Evolutionary conservation across 768 basidiomycete species (phyloP).

Genomic region (Lentinula sp.): DNA sequence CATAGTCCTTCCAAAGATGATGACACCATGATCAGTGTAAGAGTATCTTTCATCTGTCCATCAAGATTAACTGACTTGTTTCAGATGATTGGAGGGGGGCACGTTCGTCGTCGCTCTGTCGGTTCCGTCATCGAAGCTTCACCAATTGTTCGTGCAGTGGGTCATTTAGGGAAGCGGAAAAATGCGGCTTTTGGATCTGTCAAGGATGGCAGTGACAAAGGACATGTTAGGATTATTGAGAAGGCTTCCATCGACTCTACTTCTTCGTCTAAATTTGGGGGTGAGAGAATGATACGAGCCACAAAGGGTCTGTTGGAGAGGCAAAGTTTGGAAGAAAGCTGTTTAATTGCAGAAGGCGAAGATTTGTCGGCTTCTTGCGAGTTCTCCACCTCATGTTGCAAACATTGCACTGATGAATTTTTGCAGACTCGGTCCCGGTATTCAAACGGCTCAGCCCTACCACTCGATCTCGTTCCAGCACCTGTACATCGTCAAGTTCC

Average conservation of each 20-base stretch:
- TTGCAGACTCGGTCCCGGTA: constrained; percentile 35
- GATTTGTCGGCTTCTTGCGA: constrained; percentile 48
- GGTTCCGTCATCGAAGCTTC: constrained; percentile 64
- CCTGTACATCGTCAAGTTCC: constrained; percentile 58
- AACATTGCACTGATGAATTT: constrained; percentile 10
- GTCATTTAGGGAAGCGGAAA: constrained; percentile 39
- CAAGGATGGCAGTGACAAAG: constrained; percentile 21
- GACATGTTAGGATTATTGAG: constrained; percentile 36
- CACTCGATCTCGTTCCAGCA: constrained; percentile 58
- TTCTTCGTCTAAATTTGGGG: constrained; percentile 57
- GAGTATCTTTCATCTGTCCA: constrained; percentile 14
- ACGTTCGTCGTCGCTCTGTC: constrained; percentile 62
- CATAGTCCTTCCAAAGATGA: constrained; percentile 59
- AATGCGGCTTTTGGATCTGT: constrained; percentile 21
- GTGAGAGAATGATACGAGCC: constrained; percentile 63
- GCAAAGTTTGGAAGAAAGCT: constrained; percentile 63
- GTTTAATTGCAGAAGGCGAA: constrained; percentile 60
- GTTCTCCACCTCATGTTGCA: constrained; percentile 16
- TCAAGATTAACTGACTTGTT: not conserved
- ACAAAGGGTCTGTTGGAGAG: constrained; percentile 56
- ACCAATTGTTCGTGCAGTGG: constrained; percentile 57
- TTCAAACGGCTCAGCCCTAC: constrained; percentile 55
- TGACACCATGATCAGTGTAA: constrained; percentile 77
- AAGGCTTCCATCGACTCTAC: constrained; percentile 66
- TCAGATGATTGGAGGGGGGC: constrained; percentile 78